Evolutionary conservation across 176 grass and related monocot species (phyloP).

Genomic region (Alopecurus myosuroides): DNA sequence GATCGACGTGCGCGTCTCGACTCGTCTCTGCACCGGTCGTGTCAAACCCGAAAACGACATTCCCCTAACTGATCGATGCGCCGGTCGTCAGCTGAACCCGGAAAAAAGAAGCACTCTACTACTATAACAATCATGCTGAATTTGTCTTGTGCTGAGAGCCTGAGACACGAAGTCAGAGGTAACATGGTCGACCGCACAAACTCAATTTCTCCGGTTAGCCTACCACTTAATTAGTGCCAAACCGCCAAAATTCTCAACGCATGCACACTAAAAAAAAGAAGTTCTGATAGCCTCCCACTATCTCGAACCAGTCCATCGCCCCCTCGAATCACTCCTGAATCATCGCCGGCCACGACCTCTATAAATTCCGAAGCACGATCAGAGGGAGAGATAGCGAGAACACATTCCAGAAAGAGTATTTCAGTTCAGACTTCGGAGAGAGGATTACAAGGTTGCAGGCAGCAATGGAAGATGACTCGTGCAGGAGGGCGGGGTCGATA

Average conservation of each 20-base stretch:
- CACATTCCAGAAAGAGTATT: background rate
- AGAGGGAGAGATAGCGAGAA: background rate
- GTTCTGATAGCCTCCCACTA: constrained; percentile 13
- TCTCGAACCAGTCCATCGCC: background rate
- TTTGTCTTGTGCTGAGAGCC: background rate
- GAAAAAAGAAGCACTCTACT: background rate
- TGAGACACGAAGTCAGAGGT: constrained; percentile 17
- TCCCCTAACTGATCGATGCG: constrained; percentile 30
- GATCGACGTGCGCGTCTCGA: constrained; percentile 17
- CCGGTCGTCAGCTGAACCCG: background rate
- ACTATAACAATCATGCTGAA: background rate
- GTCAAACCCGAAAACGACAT: constrained; percentile 29
- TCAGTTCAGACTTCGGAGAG: background rate
- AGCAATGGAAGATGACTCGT: constrained; percentile 64
- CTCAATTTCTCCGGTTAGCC: background rate
- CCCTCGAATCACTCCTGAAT: constrained; percentile 63
- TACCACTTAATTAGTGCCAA: constrained; percentile 36
- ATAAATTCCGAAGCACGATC: constrained; percentile 6
- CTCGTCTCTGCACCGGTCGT: background rate
- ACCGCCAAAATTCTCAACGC: constrained; percentile 15
- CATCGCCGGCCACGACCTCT: background rate
- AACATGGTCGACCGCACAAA: constrained; percentile 21
- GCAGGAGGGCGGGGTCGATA: constrained; percentile 58
- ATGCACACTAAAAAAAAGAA: background rate
- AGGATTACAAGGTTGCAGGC: background rate